These are phyloP conservation scores for Diddensiella transvaalensis DNA, from an alignment of 805 yeast genomes.

Conservation along the genomic window DNA sequence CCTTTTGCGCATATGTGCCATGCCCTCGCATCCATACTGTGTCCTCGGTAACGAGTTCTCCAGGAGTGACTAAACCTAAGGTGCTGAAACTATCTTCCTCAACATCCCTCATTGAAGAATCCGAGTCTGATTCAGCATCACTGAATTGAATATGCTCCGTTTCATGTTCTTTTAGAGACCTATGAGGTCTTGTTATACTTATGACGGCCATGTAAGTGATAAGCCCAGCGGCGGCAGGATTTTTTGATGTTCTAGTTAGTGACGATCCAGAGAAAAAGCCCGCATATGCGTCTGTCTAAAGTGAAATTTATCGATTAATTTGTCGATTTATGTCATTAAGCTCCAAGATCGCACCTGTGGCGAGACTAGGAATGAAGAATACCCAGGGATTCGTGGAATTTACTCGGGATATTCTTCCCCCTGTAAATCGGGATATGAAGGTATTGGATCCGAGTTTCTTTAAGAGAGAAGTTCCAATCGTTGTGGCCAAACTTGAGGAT, in stretches of 20 bases:
- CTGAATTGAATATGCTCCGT: slow-evolving; percentile 29
- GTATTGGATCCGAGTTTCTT: slow-evolving; percentile 66
- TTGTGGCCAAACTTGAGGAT: slow-evolving; percentile 67
- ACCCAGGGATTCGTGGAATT: not conserved
- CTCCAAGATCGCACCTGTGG: not conserved
- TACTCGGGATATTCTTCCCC: slow-evolving; percentile 44
- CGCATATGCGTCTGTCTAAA: no score
- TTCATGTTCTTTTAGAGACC: slow-evolving; percentile 30
- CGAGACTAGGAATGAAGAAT: not conserved
- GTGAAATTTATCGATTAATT: no score
- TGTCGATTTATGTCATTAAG: not conserved
- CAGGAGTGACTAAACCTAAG: slow-evolving; percentile 76
- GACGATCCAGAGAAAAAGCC: no score
- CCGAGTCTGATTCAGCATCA: slow-evolving; percentile 25
- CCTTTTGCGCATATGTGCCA: slow-evolving; percentile 80
- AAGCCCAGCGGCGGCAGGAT: no score
- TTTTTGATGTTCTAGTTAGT: no score
- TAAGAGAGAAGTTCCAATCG: slow-evolving; percentile 50
- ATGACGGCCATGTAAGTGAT: slow-evolving; percentile 11
- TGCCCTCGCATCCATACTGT: slow-evolving; percentile 99
- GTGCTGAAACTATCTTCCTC: slow-evolving; percentile 5
- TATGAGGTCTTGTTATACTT: slow-evolving; percentile 6
- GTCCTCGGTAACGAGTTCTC: slow-evolving; percentile 93
- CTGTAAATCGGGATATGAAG: slow-evolving; percentile 62
- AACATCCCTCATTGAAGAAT: slow-evolving; percentile 12